Conservation (phyloP, 352 stramenopile species). For the Globisporangium solare region DNA sequence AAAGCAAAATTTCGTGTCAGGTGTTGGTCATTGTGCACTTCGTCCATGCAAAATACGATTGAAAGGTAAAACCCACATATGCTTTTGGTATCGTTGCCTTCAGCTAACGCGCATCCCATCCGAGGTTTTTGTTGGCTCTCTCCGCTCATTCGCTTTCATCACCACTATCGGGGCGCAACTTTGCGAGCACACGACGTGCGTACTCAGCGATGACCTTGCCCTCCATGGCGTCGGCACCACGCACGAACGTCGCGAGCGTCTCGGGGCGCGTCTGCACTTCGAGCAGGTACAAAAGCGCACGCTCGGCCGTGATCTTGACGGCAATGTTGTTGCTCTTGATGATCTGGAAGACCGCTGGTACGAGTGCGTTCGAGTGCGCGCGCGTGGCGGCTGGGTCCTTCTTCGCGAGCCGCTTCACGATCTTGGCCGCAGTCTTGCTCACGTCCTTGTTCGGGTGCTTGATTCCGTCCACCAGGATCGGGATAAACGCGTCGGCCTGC, state of each 20-base stretch:
- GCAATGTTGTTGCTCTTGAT: conserved; percentile 89
- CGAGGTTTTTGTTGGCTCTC: too few relatives aligned
- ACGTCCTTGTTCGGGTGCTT: conserved; percentile 80
- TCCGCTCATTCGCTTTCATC: conserved; percentile 66
- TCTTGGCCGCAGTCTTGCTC: conserved; percentile 58
- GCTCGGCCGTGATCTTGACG: conserved; percentile 83
- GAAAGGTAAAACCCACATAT: too few relatives aligned
- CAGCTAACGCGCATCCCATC: too few relatives aligned
- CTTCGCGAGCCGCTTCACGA: conserved; percentile 74
- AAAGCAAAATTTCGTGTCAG: too few relatives aligned
- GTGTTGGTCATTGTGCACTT: neutral
- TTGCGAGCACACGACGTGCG: conserved; percentile 78
- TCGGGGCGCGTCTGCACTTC: conserved; percentile 80
- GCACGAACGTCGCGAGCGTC: conserved; percentile 70
- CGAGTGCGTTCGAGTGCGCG: conserved; percentile 46
- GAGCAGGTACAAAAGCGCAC: conserved; percentile 83
- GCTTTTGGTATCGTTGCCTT: too few relatives aligned
- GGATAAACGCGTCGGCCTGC: conserved; percentile 37
- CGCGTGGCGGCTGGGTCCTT: conserved; percentile 52
- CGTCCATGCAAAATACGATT: too few relatives aligned
- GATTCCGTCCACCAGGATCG: conserved; percentile 57
- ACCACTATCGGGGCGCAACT: conserved; percentile 82
- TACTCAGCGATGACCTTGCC: conserved; percentile 88
- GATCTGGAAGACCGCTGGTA: conserved; percentile 73
- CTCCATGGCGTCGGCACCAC: conserved; percentile 38